Percentiles rank a stretch among this genome's conserved stretches.
Conservation (phyloP, 345 rosid species). For the Brassica cretica region DNA sequence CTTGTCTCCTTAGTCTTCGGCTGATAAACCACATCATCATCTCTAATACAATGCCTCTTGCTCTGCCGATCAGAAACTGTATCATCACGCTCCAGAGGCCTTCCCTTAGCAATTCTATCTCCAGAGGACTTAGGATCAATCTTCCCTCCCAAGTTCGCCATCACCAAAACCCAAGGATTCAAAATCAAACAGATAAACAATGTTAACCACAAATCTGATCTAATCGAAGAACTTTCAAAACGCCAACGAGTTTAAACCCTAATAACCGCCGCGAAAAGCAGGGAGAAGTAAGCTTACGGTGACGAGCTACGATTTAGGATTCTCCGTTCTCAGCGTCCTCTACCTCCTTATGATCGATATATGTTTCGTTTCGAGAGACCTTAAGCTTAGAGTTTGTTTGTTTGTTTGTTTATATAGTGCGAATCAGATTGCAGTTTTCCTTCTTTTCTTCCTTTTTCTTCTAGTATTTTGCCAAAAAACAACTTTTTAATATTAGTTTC, state of each 20-base stretch:
- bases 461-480: conserved; percentile 2
- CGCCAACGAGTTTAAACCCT: neutral
- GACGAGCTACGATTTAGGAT: neutral
- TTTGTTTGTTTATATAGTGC: neutral
- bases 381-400: neutral
- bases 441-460: neutral
- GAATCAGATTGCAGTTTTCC: neutral
- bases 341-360: neutral
- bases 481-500: conserved; percentile 20
- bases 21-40: too few relatives aligned
- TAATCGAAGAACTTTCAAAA: too few relatives aligned
- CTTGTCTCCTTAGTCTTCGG: too few relatives aligned
- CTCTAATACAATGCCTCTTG: too few relatives aligned
- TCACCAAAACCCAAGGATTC: neutral
- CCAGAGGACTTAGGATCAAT: too few relatives aligned
- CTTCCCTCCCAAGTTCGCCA: neutral
- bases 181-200: neutral
- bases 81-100: too few relatives aligned
- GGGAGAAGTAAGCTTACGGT: neutral
- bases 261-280: neutral
- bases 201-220: neutral
- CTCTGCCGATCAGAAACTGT: too few relatives aligned
- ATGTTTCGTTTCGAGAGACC: neutral
- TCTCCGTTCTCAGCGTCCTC: neutral
- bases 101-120: neutral